Conservation (phyloP, 352 stramenopile genomes). For the Globisporangium nunn region DNA sequence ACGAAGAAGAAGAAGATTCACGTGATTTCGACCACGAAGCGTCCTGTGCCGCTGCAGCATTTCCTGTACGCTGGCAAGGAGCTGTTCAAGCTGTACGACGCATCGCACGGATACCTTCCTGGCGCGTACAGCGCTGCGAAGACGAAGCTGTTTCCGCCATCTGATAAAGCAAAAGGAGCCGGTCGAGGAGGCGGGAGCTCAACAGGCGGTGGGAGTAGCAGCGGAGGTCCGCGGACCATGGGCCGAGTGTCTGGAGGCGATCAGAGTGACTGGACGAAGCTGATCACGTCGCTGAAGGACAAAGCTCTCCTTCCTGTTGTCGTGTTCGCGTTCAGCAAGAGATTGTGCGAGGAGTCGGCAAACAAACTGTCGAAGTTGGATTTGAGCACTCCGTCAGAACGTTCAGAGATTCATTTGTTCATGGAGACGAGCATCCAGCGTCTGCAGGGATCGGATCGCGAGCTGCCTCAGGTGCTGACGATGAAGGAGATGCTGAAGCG, state of each 20-base stretch:
- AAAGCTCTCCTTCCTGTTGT: slow-evolving; percentile 93
- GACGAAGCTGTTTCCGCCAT: slow-evolving; percentile 51
- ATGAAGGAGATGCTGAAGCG: slow-evolving; percentile 95
- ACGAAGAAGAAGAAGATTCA: slow-evolving; percentile 96
- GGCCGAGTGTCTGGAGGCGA: slow-evolving; percentile 55
- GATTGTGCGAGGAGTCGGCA: slow-evolving; percentile 75
- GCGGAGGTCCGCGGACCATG: slow-evolving; percentile 29
- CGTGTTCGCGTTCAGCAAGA: slow-evolving; percentile 91
- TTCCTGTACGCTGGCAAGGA: slow-evolving; percentile 94
- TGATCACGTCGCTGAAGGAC: slow-evolving; percentile 83
- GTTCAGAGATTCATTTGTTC: slow-evolving; percentile 82
- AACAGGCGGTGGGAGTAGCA: slow-evolving; percentile 22
- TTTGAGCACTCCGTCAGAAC: slow-evolving; percentile 59
- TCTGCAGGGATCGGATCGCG: slow-evolving; percentile 92
- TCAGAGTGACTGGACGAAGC: slow-evolving; percentile 85
- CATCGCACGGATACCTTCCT: slow-evolving; percentile 41
- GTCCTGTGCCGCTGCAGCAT: slow-evolving; percentile 95
- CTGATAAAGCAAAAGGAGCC: slow-evolving; percentile 40
- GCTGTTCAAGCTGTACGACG: slow-evolving; percentile 82
- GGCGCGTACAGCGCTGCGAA: slow-evolving; percentile 54
- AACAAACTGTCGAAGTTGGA: slow-evolving; percentile 72
- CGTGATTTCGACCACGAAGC: slow-evolving; percentile 96
- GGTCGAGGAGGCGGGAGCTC: slow-evolving; percentile 20
- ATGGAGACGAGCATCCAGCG: slow-evolving; percentile 68
- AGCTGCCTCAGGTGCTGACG: slow-evolving; percentile 96